A percentile compares a stretch with the other conserved stretches of the same genome.
Evolutionary conservation across 2,329 filamentous ascomycete genomes (phyloP).

Genomic region (Parascedosporium putredinis): DNA sequence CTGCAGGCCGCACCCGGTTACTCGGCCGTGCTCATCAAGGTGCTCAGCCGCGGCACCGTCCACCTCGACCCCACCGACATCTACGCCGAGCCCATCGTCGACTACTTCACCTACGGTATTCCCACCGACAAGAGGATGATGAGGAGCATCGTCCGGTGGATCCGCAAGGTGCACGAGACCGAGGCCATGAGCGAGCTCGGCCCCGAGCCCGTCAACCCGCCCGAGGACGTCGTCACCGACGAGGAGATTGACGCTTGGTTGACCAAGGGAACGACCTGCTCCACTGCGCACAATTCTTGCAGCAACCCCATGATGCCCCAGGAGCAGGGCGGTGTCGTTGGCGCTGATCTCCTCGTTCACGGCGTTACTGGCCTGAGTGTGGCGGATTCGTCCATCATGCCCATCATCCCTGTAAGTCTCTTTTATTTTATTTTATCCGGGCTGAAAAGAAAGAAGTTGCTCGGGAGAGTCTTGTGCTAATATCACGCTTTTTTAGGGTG

Average conservation of each 20-base stretch:
- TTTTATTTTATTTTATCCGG: no score
- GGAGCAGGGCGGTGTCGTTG: conserved; percentile 11
- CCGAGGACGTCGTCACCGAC: conserved; percentile 22
- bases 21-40: conserved; percentile 11
- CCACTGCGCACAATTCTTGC: conserved; percentile 12
- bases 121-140: conserved; percentile 34
- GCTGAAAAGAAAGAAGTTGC: background rate
- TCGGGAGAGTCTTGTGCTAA: no score
- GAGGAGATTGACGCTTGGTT: conserved; percentile 31
- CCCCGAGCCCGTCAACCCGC: conserved; percentile 29
- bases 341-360: conserved; percentile 11
- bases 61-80: conserved; percentile 38
- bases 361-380: conserved; percentile 13
- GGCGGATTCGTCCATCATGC: conserved; percentile 14
- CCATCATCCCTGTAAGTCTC: conserved; percentile 12
- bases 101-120: conserved; percentile 34
- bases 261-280: conserved; percentile 18
- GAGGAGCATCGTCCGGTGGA: conserved; percentile 32
- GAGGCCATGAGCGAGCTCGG: conserved; percentile 9
- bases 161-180: conserved; percentile 22
- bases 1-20: conserved; percentile 7
- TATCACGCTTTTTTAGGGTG: conserved; percentile 10
- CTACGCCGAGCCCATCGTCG: conserved; percentile 38
- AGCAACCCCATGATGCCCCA: conserved; percentile 13
- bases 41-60: conserved; percentile 30